phyloP scores from a whole-genome alignment of 2,329 filamentous ascomycete genomes.

The Sordariomycetes sp. region DNA sequence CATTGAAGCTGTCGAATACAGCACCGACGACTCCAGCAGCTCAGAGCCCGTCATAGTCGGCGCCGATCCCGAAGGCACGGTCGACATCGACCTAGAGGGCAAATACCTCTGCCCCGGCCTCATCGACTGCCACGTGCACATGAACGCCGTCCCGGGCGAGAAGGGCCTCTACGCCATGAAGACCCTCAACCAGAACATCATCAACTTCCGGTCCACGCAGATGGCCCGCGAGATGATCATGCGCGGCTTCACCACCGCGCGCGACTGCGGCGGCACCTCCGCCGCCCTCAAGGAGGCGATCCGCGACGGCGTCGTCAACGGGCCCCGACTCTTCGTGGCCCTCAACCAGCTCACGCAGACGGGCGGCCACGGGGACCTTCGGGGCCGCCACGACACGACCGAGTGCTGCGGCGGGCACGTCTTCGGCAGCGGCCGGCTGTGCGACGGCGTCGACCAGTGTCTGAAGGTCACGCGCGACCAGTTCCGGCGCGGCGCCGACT shows the following conservation, averaged over 20 bases:
- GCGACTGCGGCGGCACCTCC: constrained; percentile 47
- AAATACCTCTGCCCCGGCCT: constrained; percentile 20
- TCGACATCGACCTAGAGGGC: constrained; percentile 12
- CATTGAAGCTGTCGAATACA: no score
- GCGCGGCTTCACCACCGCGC: constrained; percentile 46
- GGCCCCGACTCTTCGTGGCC: constrained; percentile 44
- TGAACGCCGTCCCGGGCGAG: constrained; percentile 18
- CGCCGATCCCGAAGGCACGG: no score
- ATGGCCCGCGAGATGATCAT: constrained; percentile 37
- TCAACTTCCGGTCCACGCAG: constrained; percentile 12
- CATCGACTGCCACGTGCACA: constrained; percentile 22
- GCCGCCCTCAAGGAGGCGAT: constrained; percentile 45
- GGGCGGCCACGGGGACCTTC: constrained; percentile 45
- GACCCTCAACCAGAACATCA: no score
- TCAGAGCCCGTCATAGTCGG: no score
- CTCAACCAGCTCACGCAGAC: constrained; percentile 45
- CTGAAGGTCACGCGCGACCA: constrained; percentile 40
- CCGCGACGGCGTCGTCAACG: constrained; percentile 41
- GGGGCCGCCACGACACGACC: constrained; percentile 21
- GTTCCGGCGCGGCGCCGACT: constrained; percentile 44
- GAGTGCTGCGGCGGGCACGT: constrained; percentile 31
- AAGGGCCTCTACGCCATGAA: constrained; percentile 9
- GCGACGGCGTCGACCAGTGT: constrained; percentile 44
- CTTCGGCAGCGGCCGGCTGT: constrained; percentile 27
- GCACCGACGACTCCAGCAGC: no score